A percentile compares a stretch with the other conserved stretches of the same genome.
Conservation (phyloP, 1,284 basidiomycete genomes). For the Puccinia hordei region DNA sequence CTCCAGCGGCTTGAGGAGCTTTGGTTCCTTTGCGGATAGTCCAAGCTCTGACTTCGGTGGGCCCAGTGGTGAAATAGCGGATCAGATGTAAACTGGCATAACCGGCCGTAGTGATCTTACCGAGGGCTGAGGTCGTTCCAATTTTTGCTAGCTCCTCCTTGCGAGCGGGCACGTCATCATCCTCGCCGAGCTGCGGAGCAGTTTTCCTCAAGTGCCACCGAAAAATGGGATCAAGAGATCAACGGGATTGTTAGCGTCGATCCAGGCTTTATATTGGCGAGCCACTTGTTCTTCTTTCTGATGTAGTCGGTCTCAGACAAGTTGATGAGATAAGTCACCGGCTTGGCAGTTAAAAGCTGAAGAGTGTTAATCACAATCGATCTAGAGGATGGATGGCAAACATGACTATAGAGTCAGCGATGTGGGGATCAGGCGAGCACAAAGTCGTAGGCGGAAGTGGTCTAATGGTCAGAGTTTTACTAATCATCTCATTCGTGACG, state of each 20-base stretch:
- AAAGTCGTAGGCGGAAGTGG: background rate
- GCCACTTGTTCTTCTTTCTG: slow-evolving; percentile 99
- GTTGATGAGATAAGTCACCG: slow-evolving; percentile 98
- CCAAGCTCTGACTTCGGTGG: slow-evolving; percentile 96
- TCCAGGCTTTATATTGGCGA: slow-evolving; percentile 99
- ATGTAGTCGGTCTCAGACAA: slow-evolving; percentile 92
- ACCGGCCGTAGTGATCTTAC: slow-evolving; percentile 89
- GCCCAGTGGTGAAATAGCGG: slow-evolving; percentile 80
- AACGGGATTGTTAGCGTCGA: slow-evolving; percentile 94
- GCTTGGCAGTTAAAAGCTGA: slow-evolving; percentile 90
- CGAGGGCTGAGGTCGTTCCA: slow-evolving; percentile 72
- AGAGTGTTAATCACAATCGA: slow-evolving; percentile 94
- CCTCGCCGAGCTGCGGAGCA: slow-evolving; percentile 66
- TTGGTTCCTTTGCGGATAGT: slow-evolving; percentile 91
- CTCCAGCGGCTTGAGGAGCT: slow-evolving; percentile 95
- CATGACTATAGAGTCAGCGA: background rate
- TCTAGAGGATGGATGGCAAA: slow-evolving; percentile 64
- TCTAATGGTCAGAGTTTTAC: slow-evolving; percentile 44
- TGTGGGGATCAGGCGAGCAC: background rate
- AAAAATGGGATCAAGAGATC: slow-evolving; percentile 97
- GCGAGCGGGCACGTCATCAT: slow-evolving; percentile 62
- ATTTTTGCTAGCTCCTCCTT: slow-evolving; percentile 73
- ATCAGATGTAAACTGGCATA: slow-evolving; percentile 85
- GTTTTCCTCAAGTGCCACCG: slow-evolving; percentile 89
- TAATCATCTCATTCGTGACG: slow-evolving; percentile 61